Percentiles rank a stretch among this genome's conserved stretches.
Conservation (phyloP, 306 rosid genomes). For the Urtica urens region DNA sequence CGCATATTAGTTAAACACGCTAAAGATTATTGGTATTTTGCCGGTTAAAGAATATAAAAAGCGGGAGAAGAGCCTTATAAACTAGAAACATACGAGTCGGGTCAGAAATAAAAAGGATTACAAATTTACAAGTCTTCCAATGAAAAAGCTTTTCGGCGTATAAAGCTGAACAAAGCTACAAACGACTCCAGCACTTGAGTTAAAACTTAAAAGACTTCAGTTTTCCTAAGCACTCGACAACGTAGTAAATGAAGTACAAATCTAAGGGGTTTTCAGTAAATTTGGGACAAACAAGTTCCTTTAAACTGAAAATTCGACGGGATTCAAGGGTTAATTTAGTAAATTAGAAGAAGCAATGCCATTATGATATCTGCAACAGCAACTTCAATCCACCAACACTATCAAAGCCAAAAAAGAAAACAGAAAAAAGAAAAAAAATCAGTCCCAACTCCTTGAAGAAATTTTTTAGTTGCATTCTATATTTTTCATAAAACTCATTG, state of each 20-base stretch:
- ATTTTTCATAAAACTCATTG: slow-evolving; percentile 7
- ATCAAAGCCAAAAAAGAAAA: neutral
- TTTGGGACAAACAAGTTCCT: neutral
- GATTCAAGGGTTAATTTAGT: slow-evolving; percentile 20
- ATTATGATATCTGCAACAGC: slow-evolving; percentile 39
- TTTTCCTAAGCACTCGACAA: neutral
- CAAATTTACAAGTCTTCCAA: neutral
- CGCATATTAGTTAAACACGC: no score
- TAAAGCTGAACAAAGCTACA: neutral
- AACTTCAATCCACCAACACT: slow-evolving; percentile 21
- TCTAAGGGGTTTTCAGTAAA: slow-evolving; percentile 2
- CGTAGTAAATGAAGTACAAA: neutral
- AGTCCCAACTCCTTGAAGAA: neutral
- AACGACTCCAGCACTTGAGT: neutral
- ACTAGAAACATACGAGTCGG: neutral
- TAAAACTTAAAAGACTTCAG: no score
- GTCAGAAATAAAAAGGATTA: neutral
- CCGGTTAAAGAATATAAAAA: neutral
- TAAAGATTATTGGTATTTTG: no score
- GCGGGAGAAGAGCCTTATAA: neutral
- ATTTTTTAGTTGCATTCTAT: neutral
- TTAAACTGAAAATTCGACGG: slow-evolving; percentile 16
- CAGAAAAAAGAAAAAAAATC: neutral
- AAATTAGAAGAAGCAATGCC: slow-evolving; percentile 3
- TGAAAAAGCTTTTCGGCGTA: neutral